Evolutionary conservation across 306 rosid genomes (phyloP).

Genomic region (Sophora flavescens): DNA sequence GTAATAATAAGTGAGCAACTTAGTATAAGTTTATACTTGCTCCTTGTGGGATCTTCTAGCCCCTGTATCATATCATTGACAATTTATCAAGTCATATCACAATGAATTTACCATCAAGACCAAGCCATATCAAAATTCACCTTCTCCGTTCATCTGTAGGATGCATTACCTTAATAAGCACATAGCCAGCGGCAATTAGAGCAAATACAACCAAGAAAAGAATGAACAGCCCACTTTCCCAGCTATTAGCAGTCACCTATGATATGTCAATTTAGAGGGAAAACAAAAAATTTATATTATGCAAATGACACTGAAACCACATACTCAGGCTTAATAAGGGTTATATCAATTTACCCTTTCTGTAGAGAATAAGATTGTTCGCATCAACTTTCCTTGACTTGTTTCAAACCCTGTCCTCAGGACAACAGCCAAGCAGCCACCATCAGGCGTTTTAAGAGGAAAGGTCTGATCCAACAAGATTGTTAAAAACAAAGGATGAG

Average conservation of each 20-base stretch:
- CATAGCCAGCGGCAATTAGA: slow-evolving; percentile 97
- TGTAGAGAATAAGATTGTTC: slow-evolving; percentile 95
- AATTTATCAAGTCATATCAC: slow-evolving; percentile 33
- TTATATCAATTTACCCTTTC: slow-evolving; percentile 79
- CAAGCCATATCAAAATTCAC: slow-evolving; percentile 30
- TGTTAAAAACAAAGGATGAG: slow-evolving; percentile 36
- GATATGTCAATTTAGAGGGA: slow-evolving; percentile 33
- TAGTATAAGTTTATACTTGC: slow-evolving; percentile 97
- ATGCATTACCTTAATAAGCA: slow-evolving; percentile 79
- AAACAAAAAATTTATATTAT: slow-evolving; percentile 14
- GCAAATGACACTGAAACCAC: slow-evolving; percentile 4
- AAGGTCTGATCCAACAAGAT: slow-evolving; percentile 73
- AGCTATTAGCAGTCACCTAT: slow-evolving; percentile 99
- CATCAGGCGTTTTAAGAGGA: slow-evolving; percentile 90
- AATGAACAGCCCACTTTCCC: slow-evolving; percentile 99
- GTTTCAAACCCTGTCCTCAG: slow-evolving; percentile 98
- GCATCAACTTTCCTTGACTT: slow-evolving; percentile 99
- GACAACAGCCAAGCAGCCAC: slow-evolving; percentile 97
- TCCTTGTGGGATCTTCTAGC: slow-evolving; percentile 95
- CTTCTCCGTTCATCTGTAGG: slow-evolving; percentile 28
- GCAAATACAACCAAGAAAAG: slow-evolving; percentile 94
- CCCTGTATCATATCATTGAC: slow-evolving; percentile 68
- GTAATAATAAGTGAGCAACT: slow-evolving; percentile 99
- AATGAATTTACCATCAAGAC: slow-evolving; percentile 17
- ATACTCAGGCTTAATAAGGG: slow-evolving; percentile 34